Evolutionary conservation across 306 rosid genomes (phyloP), one percentile per base, ranked within the genome.

Genomic region (Bauhinia variegata): DNA sequence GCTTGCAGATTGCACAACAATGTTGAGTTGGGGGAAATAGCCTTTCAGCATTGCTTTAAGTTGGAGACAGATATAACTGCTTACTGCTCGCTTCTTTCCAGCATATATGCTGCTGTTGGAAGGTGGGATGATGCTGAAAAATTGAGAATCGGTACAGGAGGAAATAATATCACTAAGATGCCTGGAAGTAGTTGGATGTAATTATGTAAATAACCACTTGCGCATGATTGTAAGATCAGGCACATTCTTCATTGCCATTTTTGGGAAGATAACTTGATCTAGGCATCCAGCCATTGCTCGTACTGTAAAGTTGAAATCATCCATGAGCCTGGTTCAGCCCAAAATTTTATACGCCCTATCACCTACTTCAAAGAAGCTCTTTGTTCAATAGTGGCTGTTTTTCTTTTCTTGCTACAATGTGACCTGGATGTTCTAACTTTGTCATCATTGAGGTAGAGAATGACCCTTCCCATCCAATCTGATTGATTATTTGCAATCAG

Each of bases 121-220:
- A 78, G 80, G 77, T 83, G 88, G 95, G 83, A 80, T 41, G 91
- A 80, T 61, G 83, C 80, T 44, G 63, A 74, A 72, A 80, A 71
- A 65, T 43, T 80, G 71, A 85, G 82, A 62, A 54, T 15, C 50
- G 73, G 72, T 19, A 38, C 68, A 52, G 77, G 64, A 67, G 74
- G 75, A 67, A 73, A 68, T 30, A 65, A 85, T 43, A 55, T 74
- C 54, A 51, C 48, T 69, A 88, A 83, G 80, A 69, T 54, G 48
- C 87, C 91, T 33, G 85, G 87, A 46, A 78, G 84, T 77, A 88
- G 95, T 80, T 88, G 95, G 91, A 79, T 75, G 69, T 74, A 78
- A n/a, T n/a, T n/a, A n/a, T n/a, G n/a, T 2, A 51, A 49, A 47
- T 47, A 14, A 65, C 64, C 51, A 67, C 56, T 63, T 37, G 15